Percentiles rank a stretch among this genome's conserved stretches.
These are phyloP conservation scores for Rhizopogon parksii DNA, from an alignment of 1,284 basidiomycete species.

Conservation along the genomic window DNA sequence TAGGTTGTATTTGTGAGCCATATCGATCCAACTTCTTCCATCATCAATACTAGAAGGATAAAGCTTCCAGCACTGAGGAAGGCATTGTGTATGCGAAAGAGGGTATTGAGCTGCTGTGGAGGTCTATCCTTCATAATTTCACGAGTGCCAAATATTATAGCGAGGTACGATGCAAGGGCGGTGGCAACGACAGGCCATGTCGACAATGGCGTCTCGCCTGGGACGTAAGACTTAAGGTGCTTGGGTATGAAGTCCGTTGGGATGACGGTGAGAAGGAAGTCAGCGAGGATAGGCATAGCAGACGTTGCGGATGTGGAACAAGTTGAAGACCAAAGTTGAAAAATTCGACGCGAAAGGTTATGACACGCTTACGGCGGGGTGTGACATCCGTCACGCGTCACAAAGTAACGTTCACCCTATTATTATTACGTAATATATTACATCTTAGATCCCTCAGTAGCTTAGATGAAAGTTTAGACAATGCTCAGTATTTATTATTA, in stretches of 20 bases:
- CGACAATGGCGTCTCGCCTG: slow-evolving; percentile 73
- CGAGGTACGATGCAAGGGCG: slow-evolving; percentile 76
- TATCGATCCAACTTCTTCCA: slow-evolving; percentile 84
- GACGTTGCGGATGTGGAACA: slow-evolving; percentile 12
- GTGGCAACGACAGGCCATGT: slow-evolving; percentile 68
- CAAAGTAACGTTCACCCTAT: not conserved
- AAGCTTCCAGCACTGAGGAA: slow-evolving; percentile 79
- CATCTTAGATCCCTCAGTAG: no score
- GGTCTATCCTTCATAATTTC: slow-evolving; percentile 77
- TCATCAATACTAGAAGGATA: slow-evolving; percentile 78
- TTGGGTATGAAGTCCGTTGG: slow-evolving; percentile 52
- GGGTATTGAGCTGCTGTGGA: slow-evolving; percentile 73
- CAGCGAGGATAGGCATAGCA: slow-evolving; percentile 66
- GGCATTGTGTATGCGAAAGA: slow-evolving; percentile 93
- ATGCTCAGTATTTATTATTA: not conserved
- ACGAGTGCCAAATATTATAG: slow-evolving; percentile 82
- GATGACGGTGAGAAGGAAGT: slow-evolving; percentile 53
- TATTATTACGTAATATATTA: no score
- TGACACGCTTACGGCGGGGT: slow-evolving; percentile 13
- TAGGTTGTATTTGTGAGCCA: slow-evolving; percentile 66
- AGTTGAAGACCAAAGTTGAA: slow-evolving; percentile 10
- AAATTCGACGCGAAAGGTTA: slow-evolving; percentile 5
- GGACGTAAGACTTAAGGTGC: slow-evolving; percentile 63
- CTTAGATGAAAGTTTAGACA: not conserved
- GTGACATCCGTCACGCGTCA: not conserved